Percentiles rank a stretch among this genome's conserved stretches.
These are phyloP conservation scores for Candida nanaspora DNA, from an alignment of 805 yeast species.

Conservation along the genomic window DNA sequence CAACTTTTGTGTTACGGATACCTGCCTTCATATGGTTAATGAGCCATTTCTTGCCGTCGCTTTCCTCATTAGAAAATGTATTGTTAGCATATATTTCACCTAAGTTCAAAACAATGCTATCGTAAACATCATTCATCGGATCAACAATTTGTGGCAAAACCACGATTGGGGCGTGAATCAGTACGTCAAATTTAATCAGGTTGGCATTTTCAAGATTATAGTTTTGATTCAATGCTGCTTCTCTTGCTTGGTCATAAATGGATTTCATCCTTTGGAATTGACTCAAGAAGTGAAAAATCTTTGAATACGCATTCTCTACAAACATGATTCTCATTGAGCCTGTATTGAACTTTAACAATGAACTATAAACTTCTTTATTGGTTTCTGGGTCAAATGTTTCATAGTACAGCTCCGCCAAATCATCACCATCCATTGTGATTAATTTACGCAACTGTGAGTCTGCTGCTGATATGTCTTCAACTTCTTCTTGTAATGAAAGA, in stretches of 20 bases:
- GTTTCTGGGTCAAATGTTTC: conserved; percentile 67
- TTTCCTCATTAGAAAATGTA: conserved; percentile 33
- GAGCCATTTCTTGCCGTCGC: conserved; percentile 13
- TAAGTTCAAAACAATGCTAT: conserved; percentile 60
- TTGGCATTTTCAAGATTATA: conserved; percentile 43
- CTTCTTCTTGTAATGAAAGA: conserved; percentile 68
- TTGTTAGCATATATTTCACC: conserved; percentile 80
- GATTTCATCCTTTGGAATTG: conserved; percentile 81
- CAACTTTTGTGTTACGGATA: conserved; percentile 60
- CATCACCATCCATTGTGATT: conserved; percentile 73
- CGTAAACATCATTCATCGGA: conserved; percentile 36
- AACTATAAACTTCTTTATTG: conserved; percentile 42
- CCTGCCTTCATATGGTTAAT: conserved; percentile 62
- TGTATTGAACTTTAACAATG: conserved; percentile 55
- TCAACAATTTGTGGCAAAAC: conserved; percentile 61
- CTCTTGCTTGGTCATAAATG: conserved; percentile 84
- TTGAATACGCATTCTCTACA: conserved; percentile 71
- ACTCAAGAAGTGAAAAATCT: conserved; percentile 57
- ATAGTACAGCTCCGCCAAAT: conserved; percentile 71
- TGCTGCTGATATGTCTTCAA: conserved; percentile 52
- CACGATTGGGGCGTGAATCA: conserved; percentile 74
- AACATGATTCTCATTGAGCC: conserved; percentile 74
- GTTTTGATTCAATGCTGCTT: conserved; percentile 81
- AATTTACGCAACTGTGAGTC: conserved; percentile 57
- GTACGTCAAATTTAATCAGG: conserved; percentile 63